phyloP scores from a whole-genome alignment of 148 eudicot species.

The Fagopyrum esculentum region DNA sequence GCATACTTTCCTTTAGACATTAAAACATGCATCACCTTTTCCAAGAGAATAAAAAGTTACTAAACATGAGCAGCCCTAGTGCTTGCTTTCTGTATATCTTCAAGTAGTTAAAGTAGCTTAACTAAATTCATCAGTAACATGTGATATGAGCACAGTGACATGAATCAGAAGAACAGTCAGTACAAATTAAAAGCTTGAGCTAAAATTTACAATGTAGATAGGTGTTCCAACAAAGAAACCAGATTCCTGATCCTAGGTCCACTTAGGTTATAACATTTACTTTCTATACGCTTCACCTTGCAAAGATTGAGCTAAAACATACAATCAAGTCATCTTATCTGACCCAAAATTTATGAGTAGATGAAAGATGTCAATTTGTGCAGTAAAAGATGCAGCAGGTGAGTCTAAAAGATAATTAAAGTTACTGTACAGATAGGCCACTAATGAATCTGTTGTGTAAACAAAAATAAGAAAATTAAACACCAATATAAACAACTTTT shows the following conservation, averaged over 20 bases:
- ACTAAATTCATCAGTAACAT: not conserved
- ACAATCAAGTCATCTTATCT: not conserved
- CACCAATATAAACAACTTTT: not conserved
- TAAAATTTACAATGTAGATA: not conserved
- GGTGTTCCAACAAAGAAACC: not conserved
- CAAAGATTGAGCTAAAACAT: not conserved
- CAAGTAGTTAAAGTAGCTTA: not conserved
- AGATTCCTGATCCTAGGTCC: not conserved
- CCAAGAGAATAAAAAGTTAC: not conserved
- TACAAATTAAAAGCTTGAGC: not conserved
- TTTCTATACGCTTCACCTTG: not conserved
- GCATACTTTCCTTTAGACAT: too few relatives aligned
- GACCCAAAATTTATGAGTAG: not conserved
- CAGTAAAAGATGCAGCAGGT: not conserved
- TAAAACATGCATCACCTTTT: not conserved
- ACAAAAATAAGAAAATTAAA: not conserved
- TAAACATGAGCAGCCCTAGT: not conserved
- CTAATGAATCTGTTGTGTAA: not conserved
- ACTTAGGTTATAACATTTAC: not conserved
- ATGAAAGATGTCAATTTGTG: not conserved
- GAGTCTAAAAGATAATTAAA: not conserved
- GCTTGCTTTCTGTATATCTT: not conserved
- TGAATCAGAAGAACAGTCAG: not conserved
- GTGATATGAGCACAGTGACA: not conserved
- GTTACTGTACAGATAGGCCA: not conserved